Base-by-base conservation (phyloP, 768 basidiomycete genomes). In the Boletus pseudo-olivaceus region DNA sequence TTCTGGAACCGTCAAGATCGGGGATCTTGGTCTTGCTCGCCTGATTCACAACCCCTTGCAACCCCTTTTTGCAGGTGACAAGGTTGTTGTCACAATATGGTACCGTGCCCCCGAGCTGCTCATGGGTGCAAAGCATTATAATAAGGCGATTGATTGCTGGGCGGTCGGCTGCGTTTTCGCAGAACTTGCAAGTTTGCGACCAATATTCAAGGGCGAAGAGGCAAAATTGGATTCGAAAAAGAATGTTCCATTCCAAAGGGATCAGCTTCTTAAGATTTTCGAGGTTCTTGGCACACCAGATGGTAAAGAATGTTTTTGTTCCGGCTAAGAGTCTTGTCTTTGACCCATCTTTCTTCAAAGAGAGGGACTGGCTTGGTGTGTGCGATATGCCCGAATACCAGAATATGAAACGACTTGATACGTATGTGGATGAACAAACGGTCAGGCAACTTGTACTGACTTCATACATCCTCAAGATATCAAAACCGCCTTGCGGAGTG, bases 71-170 rank as follows among this genome's bases (percentile, higher is more conserved):
- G 85, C 85, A 0, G 95, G 95, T 15, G 97, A 99, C 73, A 98
- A 98, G 65, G 95, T 99, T 27, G 97, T 98, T 34, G 97, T 99
- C 12, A 99, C 97, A 0, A 98, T 99, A 65, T 98, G 97, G 97
- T 99, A 99, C 68, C 90, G 97, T 49, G 93, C 93, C 7, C 97
- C 97, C 0, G 97, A 99, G 67, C 82, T 99, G 3, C 80, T 99
- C 10, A 80, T 99, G 74, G 96, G 97, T 27, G 93, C 96, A 1
- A 93, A 94, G 58, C 97, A 99, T 71, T 99, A 99, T 70, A 96
- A 97, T 60, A 93, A 92, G 62, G 90, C 95, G 5, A 86, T 98
- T 38, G 94, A 99, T 67, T 85, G 93, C 50, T 99, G 97, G 97
- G 95, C 97, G 26, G 86, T 98, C 6, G 97, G 95, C 1, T 99